Evolutionary conservation across 1,139 yeast genomes (phyloP), one percentile per base, ranked within the genome.

Genomic region (Hyphopichia wangnamkhiaoensis): DNA sequence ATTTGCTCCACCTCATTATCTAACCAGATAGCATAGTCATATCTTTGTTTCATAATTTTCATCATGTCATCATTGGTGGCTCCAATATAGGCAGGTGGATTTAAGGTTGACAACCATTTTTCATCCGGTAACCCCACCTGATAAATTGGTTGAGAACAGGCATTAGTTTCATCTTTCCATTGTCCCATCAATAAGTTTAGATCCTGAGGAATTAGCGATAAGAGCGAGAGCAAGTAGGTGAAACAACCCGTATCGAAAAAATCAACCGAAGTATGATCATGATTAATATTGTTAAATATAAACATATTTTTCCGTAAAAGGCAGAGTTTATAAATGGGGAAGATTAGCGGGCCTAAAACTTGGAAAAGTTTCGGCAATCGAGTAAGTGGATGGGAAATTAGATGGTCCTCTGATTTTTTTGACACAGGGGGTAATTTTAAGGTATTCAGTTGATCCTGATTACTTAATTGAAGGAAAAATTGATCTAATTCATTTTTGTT

Each of bases 61-160:
- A 86, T 56, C 18, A 87, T 79, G 42, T 81, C 85, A 56, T 88
- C 96, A 38, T 84, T 79, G 1, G 95, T 84, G 14, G 80, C 73
- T 1, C 85, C 93, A 31, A 85, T 67, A 53, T 63, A 82, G 1
- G 78, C 76, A 24, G 56, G 46, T 5, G 55, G 35, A 35, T 53
- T 38, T n/a, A n/a, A n/a, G n/a, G n/a, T n/a, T n/a, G n/a, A n/a
- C n/a, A 21, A 13, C 18, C 9, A 14, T 16, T 14, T 21, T n/a
- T 20, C 65, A 53, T 86, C 93, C 38, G 75, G 73, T 24, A 86
- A 72, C 14, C 89, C 84, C 18, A 85, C 73, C 31, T 82, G 82
- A 59, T 79, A 87, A 4, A 86, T 52, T 1, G 89, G 84, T 39
- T 64, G 73, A 25, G 74, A 59, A 21, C 49, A 55, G 8, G 54